Evolutionary conservation across 1,284 basidiomycete genomes (phyloP), one percentile per base, ranked within the genome.

Genomic region (Bjerkandera adusta): DNA sequence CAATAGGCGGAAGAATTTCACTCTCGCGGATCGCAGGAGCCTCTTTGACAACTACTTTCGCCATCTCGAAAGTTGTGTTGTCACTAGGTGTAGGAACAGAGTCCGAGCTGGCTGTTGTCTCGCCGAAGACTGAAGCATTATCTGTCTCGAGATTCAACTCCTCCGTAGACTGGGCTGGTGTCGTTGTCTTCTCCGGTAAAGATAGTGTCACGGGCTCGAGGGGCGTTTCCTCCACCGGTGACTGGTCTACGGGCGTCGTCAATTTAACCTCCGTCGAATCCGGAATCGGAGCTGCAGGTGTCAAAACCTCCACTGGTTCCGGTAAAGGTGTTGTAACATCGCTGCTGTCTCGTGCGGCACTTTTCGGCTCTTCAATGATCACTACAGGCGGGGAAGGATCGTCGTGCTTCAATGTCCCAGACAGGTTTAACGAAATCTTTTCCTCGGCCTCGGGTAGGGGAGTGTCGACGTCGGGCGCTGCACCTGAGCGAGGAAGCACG

Each of bases 41-140:
- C n/a, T n/a, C n/a, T n/a, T n/a, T n/a, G n/a, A n/a, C n/a, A n/a
- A n/a, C n/a, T n/a, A n/a, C n/a, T n/a, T n/a, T n/a, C n/a, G n/a
- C n/a, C n/a, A n/a, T 45, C 10, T 29, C 37, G 44, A 51, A 50
- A 12, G 43, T 49, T 11, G 32, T 24, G 36, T 33, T 32, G 26
- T 55, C 51, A 35, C 30, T 50, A 3, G 51, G 53, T 2, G 51
- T 54, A 4, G 43, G 48, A 12, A 47, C 38, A n/a, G 24, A 35
- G 15, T 50, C 55, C 8, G 51, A 53, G 34, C 41, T 48, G 10
- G 45, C 36, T 3, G 52, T 45, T 7, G 44, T 35, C 30, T 47
- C 40, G 12, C 42, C 51, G 11, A 49, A 36, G 5, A 42, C 25
- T 5, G 51, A 50, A 4, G 41, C 36, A 12, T 16, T 27, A 11